Evolutionary conservation across 441 rosid species (phyloP), one percentile per base, ranked within the genome.

Genomic region (Corymbia calophylla): DNA sequence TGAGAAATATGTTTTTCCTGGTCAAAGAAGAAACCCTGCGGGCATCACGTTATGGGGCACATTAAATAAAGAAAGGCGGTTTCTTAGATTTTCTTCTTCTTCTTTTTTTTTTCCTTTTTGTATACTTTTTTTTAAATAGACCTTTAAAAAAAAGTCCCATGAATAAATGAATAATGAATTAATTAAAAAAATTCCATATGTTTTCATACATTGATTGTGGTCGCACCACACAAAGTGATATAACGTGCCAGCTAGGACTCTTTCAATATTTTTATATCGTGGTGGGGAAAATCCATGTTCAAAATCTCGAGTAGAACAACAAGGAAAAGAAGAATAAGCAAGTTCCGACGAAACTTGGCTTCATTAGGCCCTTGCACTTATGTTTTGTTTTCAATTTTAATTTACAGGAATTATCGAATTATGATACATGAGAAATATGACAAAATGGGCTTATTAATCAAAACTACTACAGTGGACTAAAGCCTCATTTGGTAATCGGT

Each of bases 181-280:
- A 19, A 5, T 68, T 19, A 11, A 35, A 35, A 11, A 25, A 39
- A 39, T 39, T 39, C 44, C 44, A 9, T 19, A 70, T 19, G 7
- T 70, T 35, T 17, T 2, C 4, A 32, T 18, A 9, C 1, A 35
- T 70, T 70, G 48, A 35, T 32, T 70, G 3, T 19, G 27, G 0
- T 18, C 0, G 23, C 17, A 9, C 10, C 16, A 11, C 1, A 19
- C 5, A 23, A 8, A 68, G 32, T 17, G 0, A 35, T 10, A 19
- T 5, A 18, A 1, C 32, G 15, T 5, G 16, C 31, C 7, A 0
- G 8, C 15, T 18, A 29, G n/a, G 2, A n/a, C 18, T 3, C 19
- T 64, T 64, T n/a, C 3, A 9, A n/a, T 64, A 64, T 58, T n/a
- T 14, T 29, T 29, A 14, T 64, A 64, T n/a, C 2, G 2, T 8